Evolutionary conservation across 768 basidiomycete genomes (phyloP), one percentile per base, ranked within the genome.

Genomic region (Mycena amicta): DNA sequence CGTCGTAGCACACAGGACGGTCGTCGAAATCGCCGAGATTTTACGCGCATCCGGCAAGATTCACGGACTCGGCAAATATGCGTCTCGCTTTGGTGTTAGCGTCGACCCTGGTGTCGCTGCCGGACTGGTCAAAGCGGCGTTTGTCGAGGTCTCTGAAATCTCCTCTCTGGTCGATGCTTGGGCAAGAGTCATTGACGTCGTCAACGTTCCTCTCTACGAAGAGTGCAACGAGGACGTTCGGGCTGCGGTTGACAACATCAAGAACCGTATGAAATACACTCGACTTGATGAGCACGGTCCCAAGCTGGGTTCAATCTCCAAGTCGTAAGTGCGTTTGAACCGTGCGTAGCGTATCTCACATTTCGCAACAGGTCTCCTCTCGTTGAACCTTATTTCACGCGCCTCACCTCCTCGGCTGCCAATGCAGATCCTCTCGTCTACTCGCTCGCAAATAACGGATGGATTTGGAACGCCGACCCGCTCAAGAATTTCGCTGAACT

Each of bases 381-480:
- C 43, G 89, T 93, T 43, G 97, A 98, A 68, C 73, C 82, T 3
- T 98, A 98, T 76, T 99, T 99, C 74, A 98, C 95, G 1, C 88
- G 94, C 25, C 72, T 98, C 13, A 77, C 62, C 37, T 81, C 77
- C 30, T 73, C 66, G 23, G 20, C 6, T 8, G 67, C 72, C 8
- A 59, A 75, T 31, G 71, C 77, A 15, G 80, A 83, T 52, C 81
- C 79, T n/a, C 68, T 77, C 28, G 76, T 82, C 15, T 90, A 94
- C 68, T 88, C 91, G 2, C 77, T 99, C 27, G 97, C 96, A 4
- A 98, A 98, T 74, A 99, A 99, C 69, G 97, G 97, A 2, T 99
- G 97, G 97, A 94, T 99, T 63, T 99, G 97, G 96, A 77, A 89
- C 62, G 95, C 96, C 2, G 88, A 99, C 68, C 96, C 97, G 0